Evolutionary conservation across 371 early-diverging fungal genomes (phyloP).

Genomic region (Cokeromyces recurvatus): DNA sequence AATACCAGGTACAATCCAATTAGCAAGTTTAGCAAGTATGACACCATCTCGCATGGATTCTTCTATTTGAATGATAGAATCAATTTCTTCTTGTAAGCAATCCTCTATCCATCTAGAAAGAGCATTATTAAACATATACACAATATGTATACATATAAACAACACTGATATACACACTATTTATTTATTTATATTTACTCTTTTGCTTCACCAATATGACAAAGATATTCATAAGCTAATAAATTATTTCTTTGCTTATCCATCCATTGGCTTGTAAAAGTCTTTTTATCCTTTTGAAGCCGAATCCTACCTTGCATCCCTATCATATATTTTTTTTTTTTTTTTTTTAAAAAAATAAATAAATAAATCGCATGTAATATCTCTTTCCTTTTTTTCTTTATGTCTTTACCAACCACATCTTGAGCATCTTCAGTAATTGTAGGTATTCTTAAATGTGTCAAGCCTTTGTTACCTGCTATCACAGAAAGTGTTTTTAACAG

Average conservation of each 20-base stretch:
- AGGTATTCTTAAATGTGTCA: slow-evolving; percentile 36
- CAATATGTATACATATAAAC: no score
- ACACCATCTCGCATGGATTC: slow-evolving; percentile 95
- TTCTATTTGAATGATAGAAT: slow-evolving; percentile 74
- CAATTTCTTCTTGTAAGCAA: slow-evolving; percentile 81
- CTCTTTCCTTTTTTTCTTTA: not conserved
- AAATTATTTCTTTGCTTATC: slow-evolving; percentile 91
- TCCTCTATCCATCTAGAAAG: slow-evolving; percentile 97
- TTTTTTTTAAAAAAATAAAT: slow-evolving; percentile 9
- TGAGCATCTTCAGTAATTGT: slow-evolving; percentile 39
- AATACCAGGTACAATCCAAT: slow-evolving; percentile 77
- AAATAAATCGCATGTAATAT: no score
- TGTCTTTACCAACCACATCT: slow-evolving; percentile 36
- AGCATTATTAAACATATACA: no score
- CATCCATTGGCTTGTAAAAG: slow-evolving; percentile 78
- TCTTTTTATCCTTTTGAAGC: slow-evolving; percentile 51
- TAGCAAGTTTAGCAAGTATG: slow-evolving; percentile 89
- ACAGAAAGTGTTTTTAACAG: slow-evolving; percentile 43
- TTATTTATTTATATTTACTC: slow-evolving; percentile 61
- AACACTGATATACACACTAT: not conserved
- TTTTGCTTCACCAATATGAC: slow-evolving; percentile 99
- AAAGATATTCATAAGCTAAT: slow-evolving; percentile 98
- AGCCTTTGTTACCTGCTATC: slow-evolving; percentile 39
- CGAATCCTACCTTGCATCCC: slow-evolving; percentile 59
- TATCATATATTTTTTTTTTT: slow-evolving; percentile 1